phyloP scores from a whole-genome alignment of 75 land plant genomes.

The Selaginella moellendorffii region DNA sequence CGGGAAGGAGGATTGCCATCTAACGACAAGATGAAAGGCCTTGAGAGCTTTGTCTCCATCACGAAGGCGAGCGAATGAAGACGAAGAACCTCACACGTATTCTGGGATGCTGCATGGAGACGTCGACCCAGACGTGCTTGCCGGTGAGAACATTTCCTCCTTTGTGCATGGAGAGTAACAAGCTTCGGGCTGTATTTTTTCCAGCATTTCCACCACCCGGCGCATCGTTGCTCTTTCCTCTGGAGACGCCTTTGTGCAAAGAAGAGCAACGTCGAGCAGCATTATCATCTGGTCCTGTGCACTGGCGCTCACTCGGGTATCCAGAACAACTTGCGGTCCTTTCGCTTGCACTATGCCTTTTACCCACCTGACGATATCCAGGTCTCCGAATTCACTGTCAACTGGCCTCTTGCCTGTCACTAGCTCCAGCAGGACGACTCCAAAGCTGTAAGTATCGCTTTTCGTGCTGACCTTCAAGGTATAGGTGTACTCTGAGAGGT shows the following conservation, averaged over 20 bases:
- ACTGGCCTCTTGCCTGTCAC: conserved; percentile 51
- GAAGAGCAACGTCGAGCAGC: conserved; percentile 37
- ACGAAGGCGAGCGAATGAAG: no score
- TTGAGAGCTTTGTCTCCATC: no score
- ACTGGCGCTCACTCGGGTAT: conserved; percentile 21
- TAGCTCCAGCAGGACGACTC: conserved; percentile 61
- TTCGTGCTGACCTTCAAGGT: conserved; percentile 30
- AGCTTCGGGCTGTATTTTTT: conserved; percentile 18
- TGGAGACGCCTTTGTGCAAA: conserved; percentile 44
- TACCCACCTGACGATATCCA: conserved; percentile 56
- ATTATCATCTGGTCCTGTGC: conserved; percentile 27
- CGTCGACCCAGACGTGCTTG: no score
- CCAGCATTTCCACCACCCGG: conserved; percentile 39
- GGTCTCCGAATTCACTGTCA: conserved; percentile 48
- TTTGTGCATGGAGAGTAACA: no score
- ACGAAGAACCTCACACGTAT: no score
- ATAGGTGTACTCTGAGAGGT: conserved; percentile 15
- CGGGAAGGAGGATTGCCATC: no score
- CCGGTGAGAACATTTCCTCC: no score
- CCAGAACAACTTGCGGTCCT: conserved; percentile 31
- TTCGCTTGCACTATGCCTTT: conserved; percentile 30
- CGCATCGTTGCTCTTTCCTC: conserved; percentile 40
- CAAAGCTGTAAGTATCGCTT: conserved; percentile 77
- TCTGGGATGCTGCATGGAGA: no score
- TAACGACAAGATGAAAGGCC: no score